Evolutionary conservation across 805 yeast species (phyloP).

Genomic region (Vanderwaltozyma verrucispora): DNA sequence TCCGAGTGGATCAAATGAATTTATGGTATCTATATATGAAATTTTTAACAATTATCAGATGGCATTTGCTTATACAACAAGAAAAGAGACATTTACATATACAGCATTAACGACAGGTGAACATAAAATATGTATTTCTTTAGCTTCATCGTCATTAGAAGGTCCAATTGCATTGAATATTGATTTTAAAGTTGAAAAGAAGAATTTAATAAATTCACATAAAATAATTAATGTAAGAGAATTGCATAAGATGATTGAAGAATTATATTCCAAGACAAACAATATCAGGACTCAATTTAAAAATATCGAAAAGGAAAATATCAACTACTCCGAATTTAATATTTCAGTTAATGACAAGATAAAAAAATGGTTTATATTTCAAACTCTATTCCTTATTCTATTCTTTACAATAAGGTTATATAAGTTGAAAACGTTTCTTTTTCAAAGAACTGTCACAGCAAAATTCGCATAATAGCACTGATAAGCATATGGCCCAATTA

Average conservation of each 20-base stretch:
- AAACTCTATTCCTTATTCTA: too few relatives aligned
- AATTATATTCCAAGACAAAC: conserved; percentile 45
- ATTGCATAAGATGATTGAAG: conserved; percentile 46
- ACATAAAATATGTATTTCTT: conserved; percentile 60
- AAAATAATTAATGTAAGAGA: conserved; percentile 42
- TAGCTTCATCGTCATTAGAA: too few relatives aligned
- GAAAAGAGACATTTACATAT: conserved; percentile 64
- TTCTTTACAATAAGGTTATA: neutral
- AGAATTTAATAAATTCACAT: conserved; percentile 10
- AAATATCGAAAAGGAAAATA: too few relatives aligned
- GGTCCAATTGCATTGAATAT: neutral
- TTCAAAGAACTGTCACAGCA: too few relatives aligned
- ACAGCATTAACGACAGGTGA: conserved; percentile 79
- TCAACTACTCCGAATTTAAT: too few relatives aligned
- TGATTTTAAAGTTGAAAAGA: neutral
- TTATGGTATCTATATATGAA: conserved; percentile 34
- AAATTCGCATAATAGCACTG: too few relatives aligned
- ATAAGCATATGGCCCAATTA: too few relatives aligned
- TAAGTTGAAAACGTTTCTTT: too few relatives aligned
- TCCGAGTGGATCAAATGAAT: conserved; percentile 29
- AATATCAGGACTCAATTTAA: conserved; percentile 44
- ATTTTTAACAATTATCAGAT: conserved; percentile 75
- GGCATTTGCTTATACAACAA: conserved; percentile 57
- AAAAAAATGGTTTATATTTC: too few relatives aligned
- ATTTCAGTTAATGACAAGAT: too few relatives aligned